These are phyloP conservation scores for Solanum gracilifrons DNA, from an alignment of 257 asterid genomes.

Conservation along the genomic window DNA sequence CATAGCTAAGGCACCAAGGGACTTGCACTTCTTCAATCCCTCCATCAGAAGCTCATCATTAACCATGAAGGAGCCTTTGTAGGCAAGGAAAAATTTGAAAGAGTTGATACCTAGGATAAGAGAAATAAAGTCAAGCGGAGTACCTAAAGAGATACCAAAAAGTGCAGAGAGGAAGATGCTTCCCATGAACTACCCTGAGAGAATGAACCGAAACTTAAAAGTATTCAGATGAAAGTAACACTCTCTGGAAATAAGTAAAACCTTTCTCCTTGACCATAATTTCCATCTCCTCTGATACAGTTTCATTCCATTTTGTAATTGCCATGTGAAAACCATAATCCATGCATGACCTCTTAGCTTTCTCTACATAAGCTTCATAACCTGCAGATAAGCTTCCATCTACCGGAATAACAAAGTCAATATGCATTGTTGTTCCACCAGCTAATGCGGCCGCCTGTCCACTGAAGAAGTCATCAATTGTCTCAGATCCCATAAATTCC, in stretches of 20 bases:
- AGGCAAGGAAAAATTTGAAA: conserved; percentile 86
- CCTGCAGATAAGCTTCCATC: conserved; percentile 86
- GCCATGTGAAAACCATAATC: conserved; percentile 99
- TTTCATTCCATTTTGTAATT: conserved; percentile 90
- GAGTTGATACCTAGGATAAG: conserved; percentile 73
- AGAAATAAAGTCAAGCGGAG: background rate
- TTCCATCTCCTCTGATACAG: conserved; percentile 80
- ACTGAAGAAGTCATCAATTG: conserved; percentile 79
- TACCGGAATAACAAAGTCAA: conserved; percentile 88
- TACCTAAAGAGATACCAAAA: background rate
- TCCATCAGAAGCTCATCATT: conserved; percentile 75
- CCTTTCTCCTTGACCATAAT: conserved; percentile 92
- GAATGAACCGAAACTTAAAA: background rate
- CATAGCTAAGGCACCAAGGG: conserved; percentile 95
- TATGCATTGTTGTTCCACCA: conserved; percentile 98
- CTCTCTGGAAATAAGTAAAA: background rate
- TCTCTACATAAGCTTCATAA: conserved; percentile 55
- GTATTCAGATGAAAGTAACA: background rate
- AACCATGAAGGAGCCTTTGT: conserved; percentile 90
- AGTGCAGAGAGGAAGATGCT: background rate
- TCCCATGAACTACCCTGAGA: background rate
- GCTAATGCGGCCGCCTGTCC: conserved; percentile 99
- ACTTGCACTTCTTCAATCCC: conserved; percentile 91
- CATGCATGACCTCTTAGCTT: conserved; percentile 80
- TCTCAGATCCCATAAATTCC: conserved; percentile 90